Base-by-base conservation (phyloP, 2,329 filamentous ascomycete species). In the Eutypella sp. region DNA sequence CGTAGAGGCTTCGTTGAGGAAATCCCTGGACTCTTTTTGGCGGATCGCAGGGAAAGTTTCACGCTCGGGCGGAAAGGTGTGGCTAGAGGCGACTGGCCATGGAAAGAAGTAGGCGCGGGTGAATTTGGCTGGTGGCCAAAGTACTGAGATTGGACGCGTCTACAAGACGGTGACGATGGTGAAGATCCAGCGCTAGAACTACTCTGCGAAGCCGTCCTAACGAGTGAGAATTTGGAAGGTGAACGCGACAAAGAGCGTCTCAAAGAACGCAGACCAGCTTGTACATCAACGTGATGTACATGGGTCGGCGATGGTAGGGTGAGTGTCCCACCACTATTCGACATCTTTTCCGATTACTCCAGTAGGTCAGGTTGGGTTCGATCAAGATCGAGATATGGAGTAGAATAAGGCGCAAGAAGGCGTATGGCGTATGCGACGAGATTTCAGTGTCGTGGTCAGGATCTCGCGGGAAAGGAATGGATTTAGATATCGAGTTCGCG, bases 201-300 rank as follows among this genome's bases (percentile, higher is more conserved):
- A 50, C 60, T 59, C 42, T 74, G 70, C 1, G 76, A 77, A 38
- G 66, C 66, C 39, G 70, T 65, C 51, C 75, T 73, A 42, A 67
- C 64, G 29, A 95, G 71, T 46, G 80, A 77, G 64, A 93, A 92
- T 66, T 93, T 95, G 25, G 92, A 96, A 10, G 92, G 92, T n/a
- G 92, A 96, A 58, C 90, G 81, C 47, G 91, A 96, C 52, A 96
- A 76, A 22, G 92, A 96, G 57, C 89, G 87, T 54, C 91, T 81
- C 47, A 96, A 75, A 59, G 89, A 87, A 61, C 89, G 81, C 52
- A 96, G 87, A 48, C 87, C 85, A 42, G 87, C 85, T 44, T 63
- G 62, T 53, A 89, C 82, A 71, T 95, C 88, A 58, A 92, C 85
- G 67, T 87, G 85, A 65, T 89, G 87, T 50, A 82, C 81, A 59